phyloP scores from a whole-genome alignment of 2,329 filamentous ascomycete species.

The Sporothrix sp. region DNA sequence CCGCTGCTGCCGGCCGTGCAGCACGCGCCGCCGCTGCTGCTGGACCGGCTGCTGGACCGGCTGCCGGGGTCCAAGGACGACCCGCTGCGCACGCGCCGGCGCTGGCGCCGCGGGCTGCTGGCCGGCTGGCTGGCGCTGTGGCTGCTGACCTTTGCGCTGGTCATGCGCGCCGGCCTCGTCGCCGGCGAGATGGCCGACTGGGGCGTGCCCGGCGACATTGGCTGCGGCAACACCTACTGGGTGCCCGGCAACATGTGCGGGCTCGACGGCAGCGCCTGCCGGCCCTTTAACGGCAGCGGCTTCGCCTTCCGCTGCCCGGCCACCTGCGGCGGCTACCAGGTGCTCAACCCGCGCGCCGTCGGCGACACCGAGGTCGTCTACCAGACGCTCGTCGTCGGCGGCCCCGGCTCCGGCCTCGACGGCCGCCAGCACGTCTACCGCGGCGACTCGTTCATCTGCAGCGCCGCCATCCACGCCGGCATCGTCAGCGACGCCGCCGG shows the following conservation, averaged over 20 bases:
- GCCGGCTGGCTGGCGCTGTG: slow-evolving; percentile 50
- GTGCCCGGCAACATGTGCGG: slow-evolving; percentile 60
- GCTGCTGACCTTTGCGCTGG: slow-evolving; percentile 55
- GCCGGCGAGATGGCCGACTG: slow-evolving; percentile 56
- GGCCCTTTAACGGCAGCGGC: slow-evolving; percentile 60
- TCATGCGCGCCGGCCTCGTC: slow-evolving; percentile 53
- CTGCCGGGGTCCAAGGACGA: slow-evolving; percentile 32
- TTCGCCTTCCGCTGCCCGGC: slow-evolving; percentile 69
- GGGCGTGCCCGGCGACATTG: slow-evolving; percentile 54
- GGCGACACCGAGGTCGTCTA: slow-evolving; percentile 60
- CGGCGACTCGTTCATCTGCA: slow-evolving; percentile 72
- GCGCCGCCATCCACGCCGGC: slow-evolving; percentile 65
- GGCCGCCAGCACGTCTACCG: slow-evolving; percentile 56
- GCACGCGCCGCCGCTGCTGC: slow-evolving; percentile 51
- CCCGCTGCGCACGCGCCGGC: slow-evolving; percentile 25
- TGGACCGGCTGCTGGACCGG: slow-evolving; percentile 54
- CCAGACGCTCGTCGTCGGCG: slow-evolving; percentile 57
- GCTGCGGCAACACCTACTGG: slow-evolving; percentile 64
- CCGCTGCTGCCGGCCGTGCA: slow-evolving; percentile 59
- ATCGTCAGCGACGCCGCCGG: slow-evolving; percentile 55
- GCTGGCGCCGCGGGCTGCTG: slow-evolving; percentile 50
- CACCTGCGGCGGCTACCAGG: slow-evolving; percentile 54
- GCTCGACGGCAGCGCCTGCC: slow-evolving; percentile 62
- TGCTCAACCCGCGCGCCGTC: slow-evolving; percentile 65
- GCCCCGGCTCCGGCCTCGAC: slow-evolving; percentile 37